Evolutionary conservation across 2,329 filamentous ascomycete genomes (phyloP).

Genomic region (Didymella segeticola): DNA sequence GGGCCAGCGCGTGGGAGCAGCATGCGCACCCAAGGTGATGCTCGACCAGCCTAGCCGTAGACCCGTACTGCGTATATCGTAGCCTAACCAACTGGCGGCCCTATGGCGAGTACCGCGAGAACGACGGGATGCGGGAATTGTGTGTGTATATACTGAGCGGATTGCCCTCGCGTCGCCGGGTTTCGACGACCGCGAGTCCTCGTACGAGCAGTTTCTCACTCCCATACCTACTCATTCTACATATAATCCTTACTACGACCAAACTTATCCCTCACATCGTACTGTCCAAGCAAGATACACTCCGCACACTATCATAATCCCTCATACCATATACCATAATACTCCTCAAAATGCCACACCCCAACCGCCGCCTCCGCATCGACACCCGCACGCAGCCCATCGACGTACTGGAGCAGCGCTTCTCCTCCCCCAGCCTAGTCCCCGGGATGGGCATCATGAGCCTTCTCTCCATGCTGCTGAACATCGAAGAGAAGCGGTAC

Average conservation of each 20-base stretch:
- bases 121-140: constrained; percentile 9
- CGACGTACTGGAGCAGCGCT: constrained; percentile 17
- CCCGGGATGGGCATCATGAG: constrained; percentile 20
- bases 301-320: not conserved
- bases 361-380: constrained; percentile 14
- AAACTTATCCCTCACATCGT: not conserved
- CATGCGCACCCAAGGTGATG: constrained; percentile 13
- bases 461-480: constrained; percentile 14
- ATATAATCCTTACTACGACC: constrained; percentile 1
- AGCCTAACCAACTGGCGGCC: constrained; percentile 8
- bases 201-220: constrained; percentile 13
- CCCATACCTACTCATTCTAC: not conserved
- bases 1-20: constrained; percentile 14
- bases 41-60: constrained; percentile 15
- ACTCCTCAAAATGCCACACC: constrained; percentile 10
- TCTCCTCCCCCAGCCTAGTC: constrained; percentile 15
- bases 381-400: constrained; percentile 4
- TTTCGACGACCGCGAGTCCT: not conserved
- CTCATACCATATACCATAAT: not conserved
- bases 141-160: constrained; percentile 17
- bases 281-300: too few relatives aligned
- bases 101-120: constrained; percentile 9
- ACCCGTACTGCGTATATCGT: not conserved
- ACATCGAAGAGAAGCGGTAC: constrained; percentile 20
- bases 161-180: not conserved